Percentiles rank a stretch among this genome's conserved stretches.
phyloP scores from a whole-genome alignment of 495 filamentous ascomycete species.

The Podospora bellae-mahoneyi region DNA sequence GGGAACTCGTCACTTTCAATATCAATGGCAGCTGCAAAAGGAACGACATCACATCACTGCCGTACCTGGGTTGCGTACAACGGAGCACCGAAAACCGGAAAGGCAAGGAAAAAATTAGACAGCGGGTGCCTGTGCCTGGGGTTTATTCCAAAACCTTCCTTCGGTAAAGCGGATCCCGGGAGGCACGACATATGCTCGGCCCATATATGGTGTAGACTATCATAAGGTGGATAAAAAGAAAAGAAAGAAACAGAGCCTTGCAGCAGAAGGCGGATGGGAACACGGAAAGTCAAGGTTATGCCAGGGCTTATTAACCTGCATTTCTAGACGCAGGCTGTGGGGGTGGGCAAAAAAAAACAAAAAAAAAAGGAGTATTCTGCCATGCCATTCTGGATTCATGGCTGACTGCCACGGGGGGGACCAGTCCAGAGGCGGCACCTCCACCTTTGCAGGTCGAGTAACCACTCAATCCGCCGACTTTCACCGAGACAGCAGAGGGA shows the following conservation, averaged over 20 bases:
- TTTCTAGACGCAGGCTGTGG: slow-evolving; percentile 13
- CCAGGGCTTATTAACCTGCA: slow-evolving; percentile 15
- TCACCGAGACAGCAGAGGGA: not conserved
- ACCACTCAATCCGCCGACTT: slow-evolving; percentile 8
- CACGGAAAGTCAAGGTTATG: not conserved
- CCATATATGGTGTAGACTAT: not conserved
- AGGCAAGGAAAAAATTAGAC: not conserved
- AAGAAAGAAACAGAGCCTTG: slow-evolving; percentile 2
- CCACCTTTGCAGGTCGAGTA: not conserved
- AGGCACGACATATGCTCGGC: not conserved
- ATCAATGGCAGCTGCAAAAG: not conserved
- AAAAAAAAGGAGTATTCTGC: not conserved
- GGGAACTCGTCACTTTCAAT: not conserved
- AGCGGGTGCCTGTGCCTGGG: not conserved
- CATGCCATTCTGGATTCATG: not conserved
- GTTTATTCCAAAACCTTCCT: not conserved
- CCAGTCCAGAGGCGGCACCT: not conserved
- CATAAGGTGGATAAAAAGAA: not conserved
- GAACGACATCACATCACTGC: not conserved
- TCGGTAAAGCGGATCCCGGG: not conserved
- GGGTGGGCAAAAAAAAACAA: no score
- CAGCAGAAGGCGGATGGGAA: slow-evolving; percentile 5
- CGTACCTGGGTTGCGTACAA: not conserved
- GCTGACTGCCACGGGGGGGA: slow-evolving; percentile 4
- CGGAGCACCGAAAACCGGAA: not conserved